A percentile compares a stretch with the other conserved stretches of the same genome.
These are phyloP conservation scores for Lecanicillium sp. DNA, from an alignment of 2,329 filamentous ascomycete species.

Conservation along the genomic window DNA sequence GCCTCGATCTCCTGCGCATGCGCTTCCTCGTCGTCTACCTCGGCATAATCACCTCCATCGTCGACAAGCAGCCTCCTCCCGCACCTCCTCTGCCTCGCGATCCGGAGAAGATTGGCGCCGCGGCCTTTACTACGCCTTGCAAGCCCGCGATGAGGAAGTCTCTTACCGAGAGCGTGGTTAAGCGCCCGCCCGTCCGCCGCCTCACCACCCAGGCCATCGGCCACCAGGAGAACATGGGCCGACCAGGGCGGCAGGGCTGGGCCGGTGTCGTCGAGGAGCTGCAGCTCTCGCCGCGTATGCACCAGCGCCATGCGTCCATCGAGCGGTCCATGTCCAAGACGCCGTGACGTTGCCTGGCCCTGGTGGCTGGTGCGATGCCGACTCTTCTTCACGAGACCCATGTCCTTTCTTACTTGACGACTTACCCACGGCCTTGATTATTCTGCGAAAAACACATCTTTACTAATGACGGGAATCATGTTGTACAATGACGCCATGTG, in stretches of 20 bases:
- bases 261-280: conserved; percentile 58
- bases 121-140: conserved; percentile 24
- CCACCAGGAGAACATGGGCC: conserved; percentile 42
- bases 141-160: conserved; percentile 34
- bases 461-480: neutral
- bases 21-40: conserved; percentile 60
- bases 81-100: conserved; percentile 26
- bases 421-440: too few relatives aligned
- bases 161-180: conserved; percentile 38
- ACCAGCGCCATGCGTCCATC: conserved; percentile 56
- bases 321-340: conserved; percentile 40
- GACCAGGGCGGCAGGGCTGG: conserved; percentile 51
- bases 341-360: conserved; percentile 23
- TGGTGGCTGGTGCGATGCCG: too few relatives aligned
- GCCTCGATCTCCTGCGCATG: conserved; percentile 57
- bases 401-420: neutral
- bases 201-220: conserved; percentile 50
- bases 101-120: conserved; percentile 29
- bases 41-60: conserved; percentile 44
- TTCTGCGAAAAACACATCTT: neutral
- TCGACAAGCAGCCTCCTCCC: conserved; percentile 30
- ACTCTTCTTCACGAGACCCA: neutral
- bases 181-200: conserved; percentile 44
- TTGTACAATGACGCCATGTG: conserved; percentile 1
- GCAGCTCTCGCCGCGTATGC: conserved; percentile 54